Evolutionary conservation across 2,329 filamentous ascomycete genomes (phyloP), one percentile per base, ranked within the genome.

Genomic region (Capronia americana): DNA sequence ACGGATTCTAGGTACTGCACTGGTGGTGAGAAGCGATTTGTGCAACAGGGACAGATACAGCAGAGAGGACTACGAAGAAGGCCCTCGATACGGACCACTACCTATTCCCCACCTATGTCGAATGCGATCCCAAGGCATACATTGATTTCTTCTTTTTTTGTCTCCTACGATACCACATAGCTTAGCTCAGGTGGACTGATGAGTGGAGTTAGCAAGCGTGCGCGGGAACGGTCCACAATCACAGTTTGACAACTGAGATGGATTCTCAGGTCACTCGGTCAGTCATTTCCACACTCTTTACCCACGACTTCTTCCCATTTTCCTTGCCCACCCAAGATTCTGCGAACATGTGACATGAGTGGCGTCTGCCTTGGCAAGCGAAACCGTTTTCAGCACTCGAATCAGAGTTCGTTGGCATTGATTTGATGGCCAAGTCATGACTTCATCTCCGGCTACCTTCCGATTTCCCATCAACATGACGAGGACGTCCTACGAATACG

Each of bases 161-260:
- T 71, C 60, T 68, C 67, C 65, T 68, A 68, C 64, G 64, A 69
- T 69, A 70, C 67, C 69, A 69, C 70, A 68, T 69, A 71, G 70
- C 63, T 66, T 66, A 68, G 65, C 65, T 68, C 56, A 68, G 68
- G 65, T 67, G 65, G 68, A 65, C 63, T 59, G 68, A 68, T 70
- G 61, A 68, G 65, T 60, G 68, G 65, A 61, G 66, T 70, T 70
- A 70, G 68, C 68, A 70, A 70, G 68, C 68, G 68, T 66, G 65
- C 59, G 66, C 46, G 58, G 58, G 24, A 59, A 67, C 54, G 63
- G 63, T 67, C 65, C 65, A 63, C 65, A 68, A 70, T 70, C 65
- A 68, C 65, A 70, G 51, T 64, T 66, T 63, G 62, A 62, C 41
- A 62, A 61, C 50, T 61, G 66, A 58, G 58, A 54, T 54, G 12